Evolutionary conservation across 1,284 basidiomycete species (phyloP), one percentile per base, ranked within the genome.

Genomic region (Sutorius eximius): DNA sequence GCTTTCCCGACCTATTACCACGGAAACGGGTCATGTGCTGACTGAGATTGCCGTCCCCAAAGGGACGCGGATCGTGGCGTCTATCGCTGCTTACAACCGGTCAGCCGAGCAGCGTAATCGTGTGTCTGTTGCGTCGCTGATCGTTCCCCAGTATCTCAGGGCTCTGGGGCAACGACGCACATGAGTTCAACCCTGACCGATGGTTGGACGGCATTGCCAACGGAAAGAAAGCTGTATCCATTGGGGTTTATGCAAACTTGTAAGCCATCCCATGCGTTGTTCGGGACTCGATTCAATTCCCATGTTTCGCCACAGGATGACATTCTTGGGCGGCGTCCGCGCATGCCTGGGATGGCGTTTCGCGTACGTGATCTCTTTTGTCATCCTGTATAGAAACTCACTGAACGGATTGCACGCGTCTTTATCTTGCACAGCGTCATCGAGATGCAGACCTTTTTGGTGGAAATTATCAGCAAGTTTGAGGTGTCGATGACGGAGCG

Each of bases 201-300:
- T 83, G 82, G 75, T 62, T 80, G 45, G 57, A 71, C 6, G 65
- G 68, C 30, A 61, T 63, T 9, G 60, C 63, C 1, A 54, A 33
- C 18, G 67, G 68, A n/a, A 77, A 74, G 60, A 75, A 70, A 41
- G 37, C 60, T 7, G 61, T 71, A 20, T 69, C 75, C 1, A 64
- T 82, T 5, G 80, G 82, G 1, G 72, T 80, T 12, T 78, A 80
- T 57, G 75, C 73, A 9, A 82, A 82, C 64, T 62, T 83, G 82
- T 83, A 58, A 62, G 80, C 24, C 22, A n/a, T 48, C 3, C 7
- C 42, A 34, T 50, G 13, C 44, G 20, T 29, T 32, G 18, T 20
- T 18, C 16, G 1, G n/a, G 12, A 11, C 36, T 16, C 10, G 38
- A 55, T 29, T 49, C 33, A 52, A 48, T 46, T 27, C 24, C 24